phyloP scores from a whole-genome alignment of 257 asterid genomes.

The Nyctanthes arbortristis region DNA sequence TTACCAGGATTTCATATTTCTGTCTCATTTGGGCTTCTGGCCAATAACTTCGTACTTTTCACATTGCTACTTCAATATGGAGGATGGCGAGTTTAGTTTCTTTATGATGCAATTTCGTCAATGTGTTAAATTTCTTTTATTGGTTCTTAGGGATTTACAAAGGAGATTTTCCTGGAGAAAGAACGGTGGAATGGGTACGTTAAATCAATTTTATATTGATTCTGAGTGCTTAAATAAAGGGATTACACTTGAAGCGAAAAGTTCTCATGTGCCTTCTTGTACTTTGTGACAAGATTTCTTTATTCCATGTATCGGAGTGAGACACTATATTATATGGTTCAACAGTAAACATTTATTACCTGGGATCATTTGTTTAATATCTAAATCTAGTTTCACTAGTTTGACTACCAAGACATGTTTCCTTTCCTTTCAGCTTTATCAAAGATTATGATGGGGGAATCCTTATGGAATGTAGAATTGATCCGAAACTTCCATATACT shows the following conservation, averaged over 20 bases:
- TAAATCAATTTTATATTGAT: slow-evolving; percentile 13
- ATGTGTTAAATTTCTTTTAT: slow-evolving; percentile 26
- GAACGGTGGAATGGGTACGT: slow-evolving; percentile 97
- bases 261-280: not conserved
- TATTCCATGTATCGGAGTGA: not conserved
- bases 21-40: slow-evolving; percentile 7
- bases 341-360: not conserved
- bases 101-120: slow-evolving; percentile 18
- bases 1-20: slow-evolving; percentile 7
- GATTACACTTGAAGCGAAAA: slow-evolving; percentile 8
- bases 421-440: slow-evolving; percentile 57
- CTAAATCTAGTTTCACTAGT: not conserved
- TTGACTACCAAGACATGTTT: slow-evolving; percentile 13
- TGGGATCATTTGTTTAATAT: not conserved
- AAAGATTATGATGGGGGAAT: slow-evolving; percentile 98
- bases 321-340: not conserved
- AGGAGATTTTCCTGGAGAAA: slow-evolving; percentile 91
- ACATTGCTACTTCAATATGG: slow-evolving; percentile 1
- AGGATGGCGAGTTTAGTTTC: slow-evolving; percentile 10
- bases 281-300: slow-evolving; percentile 6
- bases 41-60: not conserved
- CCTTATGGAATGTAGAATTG: slow-evolving; percentile 98
- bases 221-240: slow-evolving; percentile 13
- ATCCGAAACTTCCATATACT: slow-evolving; percentile 96
- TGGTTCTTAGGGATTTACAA: slow-evolving; percentile 81